These are phyloP conservation scores for Recurvomyces mirabilis DNA, from an alignment of 495 filamentous ascomycete genomes.

Conservation along the genomic window DNA sequence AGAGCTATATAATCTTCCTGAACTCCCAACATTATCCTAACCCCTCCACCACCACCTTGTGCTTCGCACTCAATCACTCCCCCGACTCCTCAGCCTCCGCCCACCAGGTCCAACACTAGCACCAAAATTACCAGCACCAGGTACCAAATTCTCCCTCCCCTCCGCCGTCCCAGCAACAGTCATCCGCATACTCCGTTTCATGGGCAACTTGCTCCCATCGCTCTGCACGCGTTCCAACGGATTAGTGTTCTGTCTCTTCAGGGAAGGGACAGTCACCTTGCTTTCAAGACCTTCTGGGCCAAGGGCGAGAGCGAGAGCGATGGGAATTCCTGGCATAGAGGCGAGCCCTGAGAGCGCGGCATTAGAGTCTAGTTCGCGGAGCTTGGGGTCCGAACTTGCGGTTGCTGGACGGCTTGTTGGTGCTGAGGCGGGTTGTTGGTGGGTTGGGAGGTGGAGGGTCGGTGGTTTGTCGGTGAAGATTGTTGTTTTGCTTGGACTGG, in stretches of 20 bases:
- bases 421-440: conserved; percentile 10
- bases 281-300: conserved; percentile 14
- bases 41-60: neutral
- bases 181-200: conserved; percentile 28
- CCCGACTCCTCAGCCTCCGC: conserved; percentile 27
- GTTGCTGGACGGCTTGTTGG: conserved; percentile 8
- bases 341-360: conserved; percentile 10
- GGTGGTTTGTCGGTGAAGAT: conserved; percentile 29
- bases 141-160: conserved; percentile 19
- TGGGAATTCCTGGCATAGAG: conserved; percentile 12
- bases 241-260: conserved; percentile 27
- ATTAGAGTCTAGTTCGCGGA: conserved; percentile 33
- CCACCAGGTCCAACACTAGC: conserved; percentile 20
- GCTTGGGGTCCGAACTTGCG: conserved; percentile 14
- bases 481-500: conserved; percentile 29
- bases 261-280: conserved; percentile 7
- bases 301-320: neutral
- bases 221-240: conserved; percentile 2
- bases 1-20: too few relatives aligned
- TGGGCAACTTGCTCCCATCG: conserved; percentile 24
- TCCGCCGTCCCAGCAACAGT: conserved; percentile 22
- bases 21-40: neutral
- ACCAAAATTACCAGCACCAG: conserved; percentile 2
- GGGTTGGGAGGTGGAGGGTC: conserved; percentile 3
- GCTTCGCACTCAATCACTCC: conserved; percentile 17